Base-by-base conservation (phyloP, 257 asterid species). In the Misopates orontium region DNA sequence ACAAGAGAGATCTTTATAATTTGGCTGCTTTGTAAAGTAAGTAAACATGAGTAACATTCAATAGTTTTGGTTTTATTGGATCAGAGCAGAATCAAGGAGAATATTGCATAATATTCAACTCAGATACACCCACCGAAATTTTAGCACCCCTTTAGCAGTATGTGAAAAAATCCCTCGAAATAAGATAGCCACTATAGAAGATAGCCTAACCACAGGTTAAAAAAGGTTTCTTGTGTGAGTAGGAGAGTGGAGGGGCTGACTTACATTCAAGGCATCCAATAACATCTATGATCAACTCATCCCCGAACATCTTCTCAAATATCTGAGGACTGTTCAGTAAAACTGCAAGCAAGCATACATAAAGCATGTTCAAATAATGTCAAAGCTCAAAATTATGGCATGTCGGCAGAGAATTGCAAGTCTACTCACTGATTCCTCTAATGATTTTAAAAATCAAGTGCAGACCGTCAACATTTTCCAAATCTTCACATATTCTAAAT, bases 251-350 rank as follows among this genome's bases (percentile, higher is more conserved):
- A 56, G 55, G 52, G 49, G 65, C 14, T 20, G 56, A 69, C 92
- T 82, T 81, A 94, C 99, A 85, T 77, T 94, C 99, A 63, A 94
- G 86, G 82, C 96, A 88, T 70, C 99, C 99, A 65, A 94, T 86
- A 71, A 90, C 72, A 79, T 94, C 96, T 85, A 90, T 83, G 47
- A 94, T 83, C 82, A 84, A 79, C 70, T 94, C 97, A 83, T 94
- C 97, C 69, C 95, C 96, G 11, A 94, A 85, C 69, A 94, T 82
- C 76, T 84, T 94, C 76, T 94, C 99, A 83, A 86, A 90, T 72
- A 90, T 86, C 82, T 81, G 96, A 48, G 95, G 49, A 64, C 80
- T 94, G 75, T 94, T 90, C 54, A 94, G 85, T 40, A 60, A 24
- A 40, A 60, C 99, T 94, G 96, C 95, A 87, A 58, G 60, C 22